These are phyloP conservation scores for Aureobasidium sp. DNA, from an alignment of 2,329 filamentous ascomycete genomes.

Conservation along the genomic window DNA sequence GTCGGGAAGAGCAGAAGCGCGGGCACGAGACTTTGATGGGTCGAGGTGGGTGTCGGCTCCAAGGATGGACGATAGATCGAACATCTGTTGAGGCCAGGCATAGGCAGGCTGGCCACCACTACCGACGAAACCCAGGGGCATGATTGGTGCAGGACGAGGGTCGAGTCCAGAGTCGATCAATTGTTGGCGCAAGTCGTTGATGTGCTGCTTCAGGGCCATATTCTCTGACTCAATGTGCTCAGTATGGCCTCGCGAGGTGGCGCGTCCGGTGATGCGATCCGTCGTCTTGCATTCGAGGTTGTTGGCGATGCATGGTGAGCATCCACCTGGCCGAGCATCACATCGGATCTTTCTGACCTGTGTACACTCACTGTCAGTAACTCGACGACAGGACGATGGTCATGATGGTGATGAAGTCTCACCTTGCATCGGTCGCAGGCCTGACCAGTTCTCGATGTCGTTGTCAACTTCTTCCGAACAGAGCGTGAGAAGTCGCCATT, in stretches of 20 bases:
- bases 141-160: conserved; percentile 40
- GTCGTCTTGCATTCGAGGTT: conserved; percentile 76
- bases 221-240: conserved; percentile 70
- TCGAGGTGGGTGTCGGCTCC: conserved; percentile 14
- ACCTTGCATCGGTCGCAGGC: conserved; percentile 87
- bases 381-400: neutral
- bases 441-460: conserved; percentile 64
- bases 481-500: conserved; percentile 35
- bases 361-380: neutral
- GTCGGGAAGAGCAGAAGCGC: conserved; percentile 32
- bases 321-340: conserved; percentile 72
- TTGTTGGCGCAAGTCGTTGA: conserved; percentile 62
- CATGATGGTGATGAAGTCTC: neutral
- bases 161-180: conserved; percentile 56
- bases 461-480: conserved; percentile 45
- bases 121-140: conserved; percentile 2
- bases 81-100: conserved; percentile 14
- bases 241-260: conserved; percentile 69
- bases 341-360: conserved; percentile 78
- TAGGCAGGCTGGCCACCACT: conserved; percentile 1
- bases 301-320: conserved; percentile 72
- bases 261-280: conserved; percentile 76
- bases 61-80: conserved; percentile 16
- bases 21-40: conserved; percentile 9
- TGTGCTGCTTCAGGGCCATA: conserved; percentile 57